Conservation (phyloP, 257 asterid species). For the Solanum chmielewskii region DNA sequence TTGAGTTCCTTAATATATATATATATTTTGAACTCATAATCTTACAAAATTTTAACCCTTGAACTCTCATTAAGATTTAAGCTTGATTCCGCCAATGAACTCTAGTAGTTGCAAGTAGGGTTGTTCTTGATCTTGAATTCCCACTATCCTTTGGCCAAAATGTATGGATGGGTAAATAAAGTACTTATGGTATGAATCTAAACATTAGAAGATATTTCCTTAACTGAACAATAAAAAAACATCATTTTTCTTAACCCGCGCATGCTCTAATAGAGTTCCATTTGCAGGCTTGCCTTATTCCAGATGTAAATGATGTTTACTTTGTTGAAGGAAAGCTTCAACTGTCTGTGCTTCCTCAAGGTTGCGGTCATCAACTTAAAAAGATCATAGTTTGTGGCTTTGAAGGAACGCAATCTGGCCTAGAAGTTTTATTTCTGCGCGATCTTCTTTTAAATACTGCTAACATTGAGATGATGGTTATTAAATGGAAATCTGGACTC, state of each 20-base stretch:
- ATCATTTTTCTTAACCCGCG: not conserved
- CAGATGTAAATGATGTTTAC: not conserved
- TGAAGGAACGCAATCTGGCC: not conserved
- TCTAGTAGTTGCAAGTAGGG: not conserved
- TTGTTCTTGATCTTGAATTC: not conserved
- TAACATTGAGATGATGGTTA: not conserved
- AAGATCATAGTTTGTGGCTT: not conserved
- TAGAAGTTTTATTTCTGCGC: not conserved
- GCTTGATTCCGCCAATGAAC: not conserved
- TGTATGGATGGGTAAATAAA: not conserved
- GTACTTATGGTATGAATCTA: not conserved
- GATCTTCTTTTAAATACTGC: not conserved
- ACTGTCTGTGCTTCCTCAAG: not conserved
- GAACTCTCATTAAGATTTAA: not conserved
- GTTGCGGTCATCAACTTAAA: not conserved
- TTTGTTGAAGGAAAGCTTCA: not conserved
- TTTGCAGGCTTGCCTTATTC: not conserved
- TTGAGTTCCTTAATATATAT: not conserved
- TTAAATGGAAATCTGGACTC: not conserved
- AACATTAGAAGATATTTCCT: not conserved
- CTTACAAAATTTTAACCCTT: not conserved
- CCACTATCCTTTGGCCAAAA: not conserved
- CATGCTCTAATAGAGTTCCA: not conserved
- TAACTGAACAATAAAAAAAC: not conserved
- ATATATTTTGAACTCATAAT: not conserved